These are phyloP conservation scores for Elsinoe perseae DNA, from an alignment of 2,329 filamentous ascomycete genomes.

Conservation along the genomic window DNA sequence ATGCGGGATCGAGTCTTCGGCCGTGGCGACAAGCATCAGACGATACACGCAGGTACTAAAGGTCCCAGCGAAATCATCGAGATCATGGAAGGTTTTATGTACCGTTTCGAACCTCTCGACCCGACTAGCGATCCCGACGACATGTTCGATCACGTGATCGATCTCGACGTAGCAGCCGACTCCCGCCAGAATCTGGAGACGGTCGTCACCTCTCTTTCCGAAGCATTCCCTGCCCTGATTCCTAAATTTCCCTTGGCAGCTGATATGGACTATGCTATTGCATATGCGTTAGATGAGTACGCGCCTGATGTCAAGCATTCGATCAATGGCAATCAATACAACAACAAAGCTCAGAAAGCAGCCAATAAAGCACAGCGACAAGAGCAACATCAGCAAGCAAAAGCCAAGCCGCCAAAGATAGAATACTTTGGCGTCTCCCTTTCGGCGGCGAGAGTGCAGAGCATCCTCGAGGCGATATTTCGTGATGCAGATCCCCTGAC, in stretches of 20 bases:
- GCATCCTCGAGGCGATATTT: slow-evolving; percentile 65
- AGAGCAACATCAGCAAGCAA: slow-evolving; percentile 21
- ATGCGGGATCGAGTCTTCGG: slow-evolving; percentile 72
- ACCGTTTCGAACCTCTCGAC: slow-evolving; percentile 73
- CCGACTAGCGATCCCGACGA: slow-evolving; percentile 62
- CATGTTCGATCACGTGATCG: slow-evolving; percentile 74
- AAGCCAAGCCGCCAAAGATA: slow-evolving; percentile 39
- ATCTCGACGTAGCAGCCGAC: slow-evolving; percentile 68
- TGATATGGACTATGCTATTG: slow-evolving; percentile 72
- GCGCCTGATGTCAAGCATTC: slow-evolving; percentile 67
- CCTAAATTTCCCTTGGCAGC: slow-evolving; percentile 60
- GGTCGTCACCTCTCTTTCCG: slow-evolving; percentile 62
- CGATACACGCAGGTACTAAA: slow-evolving; percentile 77
- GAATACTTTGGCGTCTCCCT: slow-evolving; percentile 60
- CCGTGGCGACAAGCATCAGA: slow-evolving; percentile 94
- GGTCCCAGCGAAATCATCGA: slow-evolving; percentile 65
- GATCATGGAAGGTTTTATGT: slow-evolving; percentile 93
- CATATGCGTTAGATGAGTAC: slow-evolving; percentile 67
- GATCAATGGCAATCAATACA: slow-evolving; percentile 50
- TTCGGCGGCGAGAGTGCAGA: slow-evolving; percentile 43
- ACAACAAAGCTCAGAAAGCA: slow-evolving; percentile 20
- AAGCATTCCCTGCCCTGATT: slow-evolving; percentile 70
- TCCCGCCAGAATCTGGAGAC: slow-evolving; percentile 82
- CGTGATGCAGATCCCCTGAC: slow-evolving; percentile 45
- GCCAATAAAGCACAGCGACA: slow-evolving; percentile 15